These are phyloP conservation scores for Solanum pinnatisectum DNA, from an alignment of 257 asterid genomes.

Conservation along the genomic window DNA sequence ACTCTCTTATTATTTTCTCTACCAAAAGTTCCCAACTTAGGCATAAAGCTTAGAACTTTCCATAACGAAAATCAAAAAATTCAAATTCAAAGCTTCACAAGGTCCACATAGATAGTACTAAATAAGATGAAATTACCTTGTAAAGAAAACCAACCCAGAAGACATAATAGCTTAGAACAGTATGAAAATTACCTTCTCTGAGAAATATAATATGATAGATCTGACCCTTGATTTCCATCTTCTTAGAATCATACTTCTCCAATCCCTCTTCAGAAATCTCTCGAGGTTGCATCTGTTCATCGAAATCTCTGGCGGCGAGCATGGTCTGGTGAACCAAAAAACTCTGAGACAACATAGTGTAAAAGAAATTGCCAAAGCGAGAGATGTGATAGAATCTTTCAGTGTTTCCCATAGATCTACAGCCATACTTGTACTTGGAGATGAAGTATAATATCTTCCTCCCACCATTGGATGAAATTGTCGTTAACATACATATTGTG, in stretches of 20 bases:
- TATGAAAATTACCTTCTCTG: conserved; percentile 53
- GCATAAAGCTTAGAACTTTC: not conserved
- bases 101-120: not conserved
- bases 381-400: conserved; percentile 28
- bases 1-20: too few species aligned
- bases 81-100: not conserved
- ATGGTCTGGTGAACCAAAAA: conserved; percentile 43
- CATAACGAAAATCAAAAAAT: not conserved
- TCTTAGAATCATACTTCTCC: conserved; percentile 22
- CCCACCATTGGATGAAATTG: not conserved
- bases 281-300: conserved; percentile 74
- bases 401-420: conserved; percentile 56
- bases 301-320: conserved; percentile 14
- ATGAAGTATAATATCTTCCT: not conserved
- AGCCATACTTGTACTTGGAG: conserved; percentile 27
- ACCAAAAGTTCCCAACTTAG: not conserved
- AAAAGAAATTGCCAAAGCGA: not conserved
- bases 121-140: too few species aligned
- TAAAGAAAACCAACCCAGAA: not conserved
- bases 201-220: conserved; percentile 71
- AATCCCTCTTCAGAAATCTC: conserved; percentile 44
- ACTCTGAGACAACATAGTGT: conserved; percentile 32
- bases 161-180: not conserved
- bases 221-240: conserved; percentile 30
- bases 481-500: not conserved